phyloP scores from a whole-genome alignment of 805 yeast species.

The Metschnikowia sp. region DNA sequence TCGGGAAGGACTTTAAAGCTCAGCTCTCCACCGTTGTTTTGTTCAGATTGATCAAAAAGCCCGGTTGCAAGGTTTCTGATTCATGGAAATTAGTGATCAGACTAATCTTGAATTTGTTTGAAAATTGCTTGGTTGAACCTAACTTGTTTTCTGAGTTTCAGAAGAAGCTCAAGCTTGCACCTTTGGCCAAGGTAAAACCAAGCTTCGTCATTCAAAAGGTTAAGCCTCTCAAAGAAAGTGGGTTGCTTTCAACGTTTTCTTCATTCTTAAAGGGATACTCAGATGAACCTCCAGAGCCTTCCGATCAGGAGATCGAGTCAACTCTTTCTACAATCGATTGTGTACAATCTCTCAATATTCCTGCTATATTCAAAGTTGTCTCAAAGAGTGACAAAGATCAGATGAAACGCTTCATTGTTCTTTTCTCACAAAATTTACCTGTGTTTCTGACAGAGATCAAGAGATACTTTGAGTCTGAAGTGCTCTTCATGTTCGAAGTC shows the following conservation, averaged over 20 bases:
- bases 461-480: conserved; percentile 45
- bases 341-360: conserved; percentile 63
- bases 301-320: conserved; percentile 86
- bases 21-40: conserved; percentile 85
- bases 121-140: conserved; percentile 69
- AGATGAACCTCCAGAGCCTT: conserved; percentile 88
- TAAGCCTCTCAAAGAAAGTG: conserved; percentile 65
- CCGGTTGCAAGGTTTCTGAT: conserved; percentile 45
- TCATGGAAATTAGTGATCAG: conserved; percentile 63
- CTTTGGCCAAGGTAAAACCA: conserved; percentile 62
- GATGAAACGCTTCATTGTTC: conserved; percentile 34
- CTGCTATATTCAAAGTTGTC: conserved; percentile 52
- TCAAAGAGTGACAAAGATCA: conserved; percentile 35
- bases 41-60: conserved; percentile 69
- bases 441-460: conserved; percentile 25
- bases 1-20: conserved; percentile 89
- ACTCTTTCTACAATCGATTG: conserved; percentile 83
- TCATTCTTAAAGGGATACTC: conserved; percentile 84
- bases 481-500: conserved; percentile 47
- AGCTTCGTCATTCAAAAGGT: conserved; percentile 60
- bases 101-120: conserved; percentile 62
- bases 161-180: conserved; percentile 47
- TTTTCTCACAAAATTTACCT: conserved; percentile 30
- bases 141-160: conserved; percentile 61
- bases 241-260: conserved; percentile 87